Conservation (phyloP, 2,329 filamentous ascomycete species). For the Sporothrix globosa region DNA sequence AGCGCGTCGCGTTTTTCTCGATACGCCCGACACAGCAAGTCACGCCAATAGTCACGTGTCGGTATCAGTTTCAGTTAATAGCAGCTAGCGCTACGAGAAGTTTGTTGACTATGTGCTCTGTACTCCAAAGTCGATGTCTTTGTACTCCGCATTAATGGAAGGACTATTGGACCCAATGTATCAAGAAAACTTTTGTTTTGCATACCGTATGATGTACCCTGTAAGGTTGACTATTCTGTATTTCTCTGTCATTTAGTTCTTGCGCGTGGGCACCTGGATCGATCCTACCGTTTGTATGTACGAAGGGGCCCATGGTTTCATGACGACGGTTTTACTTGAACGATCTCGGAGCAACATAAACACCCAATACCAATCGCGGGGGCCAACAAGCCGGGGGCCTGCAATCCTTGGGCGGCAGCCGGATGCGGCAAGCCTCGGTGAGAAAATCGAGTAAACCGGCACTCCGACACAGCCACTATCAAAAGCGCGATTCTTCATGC, state of each 20-base stretch:
- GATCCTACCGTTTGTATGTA: neutral
- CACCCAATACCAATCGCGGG: neutral
- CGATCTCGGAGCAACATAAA: neutral
- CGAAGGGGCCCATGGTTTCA: neutral
- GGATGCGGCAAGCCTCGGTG: neutral
- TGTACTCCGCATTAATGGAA: neutral
- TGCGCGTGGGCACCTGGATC: neutral
- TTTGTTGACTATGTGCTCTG: too few relatives aligned
- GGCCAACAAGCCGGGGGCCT: neutral
- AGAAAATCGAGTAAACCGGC: conserved; percentile 8
- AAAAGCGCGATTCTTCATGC: neutral
- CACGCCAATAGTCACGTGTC: neutral
- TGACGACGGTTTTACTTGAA: neutral
- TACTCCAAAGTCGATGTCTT: neutral
- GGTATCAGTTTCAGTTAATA: neutral
- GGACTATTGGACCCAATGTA: neutral
- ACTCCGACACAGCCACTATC: neutral
- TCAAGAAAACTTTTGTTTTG: too few relatives aligned
- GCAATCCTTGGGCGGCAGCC: neutral
- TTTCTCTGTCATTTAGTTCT: neutral
- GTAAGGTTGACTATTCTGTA: too few relatives aligned
- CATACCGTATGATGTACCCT: neutral
- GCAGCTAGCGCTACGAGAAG: neutral
- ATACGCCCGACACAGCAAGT: neutral
- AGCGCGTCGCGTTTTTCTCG: conserved; percentile 30